A percentile compares a stretch with the other conserved stretches of the same genome.
These are phyloP conservation scores for Neoarthrinium moseri DNA, from an alignment of 2,329 filamentous ascomycete genomes.

Conservation along the genomic window DNA sequence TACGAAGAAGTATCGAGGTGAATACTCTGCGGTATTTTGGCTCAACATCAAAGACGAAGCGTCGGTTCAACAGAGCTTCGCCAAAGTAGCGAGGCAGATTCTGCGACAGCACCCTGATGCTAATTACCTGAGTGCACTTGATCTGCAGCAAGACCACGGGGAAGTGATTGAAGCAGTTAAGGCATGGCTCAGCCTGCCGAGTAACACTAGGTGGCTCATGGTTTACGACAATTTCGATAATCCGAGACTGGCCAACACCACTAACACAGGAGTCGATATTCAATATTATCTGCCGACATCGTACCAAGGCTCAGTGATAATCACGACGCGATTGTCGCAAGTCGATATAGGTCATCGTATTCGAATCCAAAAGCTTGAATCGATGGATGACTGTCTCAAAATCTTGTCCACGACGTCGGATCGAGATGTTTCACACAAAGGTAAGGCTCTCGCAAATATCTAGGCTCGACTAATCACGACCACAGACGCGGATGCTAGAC, in stretches of 20 bases:
- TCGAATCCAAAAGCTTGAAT: conserved; percentile 28
- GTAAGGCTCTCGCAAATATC: conserved; percentile 19
- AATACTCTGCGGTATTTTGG: conserved; percentile 13
- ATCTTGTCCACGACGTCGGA: conserved; percentile 28
- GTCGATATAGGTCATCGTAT: conserved; percentile 31
- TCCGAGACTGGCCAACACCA: conserved; percentile 22
- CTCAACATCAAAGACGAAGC: conserved; percentile 12
- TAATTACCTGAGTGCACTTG: not conserved
- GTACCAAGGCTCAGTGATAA: conserved; percentile 38
- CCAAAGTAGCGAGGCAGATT: conserved; percentile 11
- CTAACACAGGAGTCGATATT: conserved; percentile 28
- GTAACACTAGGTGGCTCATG: conserved; percentile 37
- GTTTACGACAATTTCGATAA: conserved; percentile 42
- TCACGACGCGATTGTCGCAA: conserved; percentile 34
- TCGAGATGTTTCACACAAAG: conserved; percentile 18
- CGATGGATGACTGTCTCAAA: conserved; percentile 26
- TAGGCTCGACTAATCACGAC: not conserved
- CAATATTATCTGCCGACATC: conserved; percentile 25
- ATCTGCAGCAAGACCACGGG: conserved; percentile 16
- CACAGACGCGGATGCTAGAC: conserved; percentile 26
- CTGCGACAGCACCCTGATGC: conserved; percentile 13
- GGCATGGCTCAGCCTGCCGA: conserved; percentile 31
- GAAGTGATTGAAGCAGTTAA: conserved; percentile 30
- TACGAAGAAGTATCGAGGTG: not conserved
- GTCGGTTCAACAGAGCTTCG: conserved; percentile 13